Conservation (phyloP, 352 stramenopile species). For the Phytophthora niederhauseri region DNA sequence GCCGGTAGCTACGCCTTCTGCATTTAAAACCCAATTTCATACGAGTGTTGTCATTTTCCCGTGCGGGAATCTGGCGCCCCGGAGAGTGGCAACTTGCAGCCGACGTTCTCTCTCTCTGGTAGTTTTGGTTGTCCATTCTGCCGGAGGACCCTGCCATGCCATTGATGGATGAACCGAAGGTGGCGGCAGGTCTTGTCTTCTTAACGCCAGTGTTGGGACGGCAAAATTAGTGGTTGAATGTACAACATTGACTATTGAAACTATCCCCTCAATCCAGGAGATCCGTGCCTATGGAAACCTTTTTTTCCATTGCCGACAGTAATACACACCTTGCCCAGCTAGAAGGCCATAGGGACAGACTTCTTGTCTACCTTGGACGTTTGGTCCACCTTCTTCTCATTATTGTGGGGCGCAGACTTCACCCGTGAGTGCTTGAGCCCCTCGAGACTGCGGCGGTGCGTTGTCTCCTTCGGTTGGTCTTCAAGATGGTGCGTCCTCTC, state of each 20-base stretch:
- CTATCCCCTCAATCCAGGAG: slow-evolving; percentile 4
- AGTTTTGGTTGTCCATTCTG: slow-evolving; percentile 6
- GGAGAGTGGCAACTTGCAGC: slow-evolving; percentile 6
- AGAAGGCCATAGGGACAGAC: slow-evolving; percentile 8
- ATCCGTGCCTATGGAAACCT: slow-evolving; percentile 17
- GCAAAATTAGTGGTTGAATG: too few species aligned
- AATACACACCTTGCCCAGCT: slow-evolving; percentile 14
- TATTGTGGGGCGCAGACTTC: slow-evolving; percentile 7
- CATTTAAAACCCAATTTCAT: too few species aligned
- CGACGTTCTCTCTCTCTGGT: background rate
- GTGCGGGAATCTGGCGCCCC: slow-evolving; percentile 6
- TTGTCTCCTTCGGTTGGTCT: slow-evolving; percentile 15
- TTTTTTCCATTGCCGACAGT: slow-evolving; percentile 15
- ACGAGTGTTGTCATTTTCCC: too few species aligned
- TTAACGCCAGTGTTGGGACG: background rate
- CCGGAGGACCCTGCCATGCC: background rate
- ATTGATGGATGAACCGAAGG: background rate
- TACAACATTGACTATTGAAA: slow-evolving; percentile 30
- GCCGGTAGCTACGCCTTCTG: too few species aligned
- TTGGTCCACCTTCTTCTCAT: slow-evolving; percentile 9
- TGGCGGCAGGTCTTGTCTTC: background rate
- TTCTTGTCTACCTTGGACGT: slow-evolving; percentile 13
- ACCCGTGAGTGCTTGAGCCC: slow-evolving; percentile 17
- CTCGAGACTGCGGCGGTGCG: slow-evolving; percentile 10
- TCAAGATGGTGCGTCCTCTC: slow-evolving; percentile 16